Evolutionary conservation across 2,329 filamentous ascomycete species (phyloP), one percentile per base, ranked within the genome.

Genomic region (Botrytis cinerea): DNA sequence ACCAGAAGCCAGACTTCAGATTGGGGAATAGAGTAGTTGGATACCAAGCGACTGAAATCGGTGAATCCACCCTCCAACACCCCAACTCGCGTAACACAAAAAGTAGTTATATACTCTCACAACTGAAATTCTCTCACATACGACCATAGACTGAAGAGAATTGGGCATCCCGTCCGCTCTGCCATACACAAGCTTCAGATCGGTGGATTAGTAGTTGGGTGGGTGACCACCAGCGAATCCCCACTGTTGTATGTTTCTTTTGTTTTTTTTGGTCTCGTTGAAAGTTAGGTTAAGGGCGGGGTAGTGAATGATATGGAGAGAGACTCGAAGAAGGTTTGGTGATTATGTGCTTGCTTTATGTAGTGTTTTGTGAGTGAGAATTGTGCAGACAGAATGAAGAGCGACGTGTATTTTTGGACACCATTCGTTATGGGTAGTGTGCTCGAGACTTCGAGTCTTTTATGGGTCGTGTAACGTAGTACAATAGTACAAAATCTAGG

Each of bases 81-180:
- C 45, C 18, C 14, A 10, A 18, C 16, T 54, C n/a, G n/a, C n/a
- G 14, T 54, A 54, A 54, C 2, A 28, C 51, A 28, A 54, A 28
- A 4, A 54, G 14, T 2, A 4, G 0, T 1, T 54, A 28, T 54
- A 18, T 3, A 28, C 1, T 54, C 25, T 18, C 14, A 28, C 2
- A 18, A 8, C 14, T 0, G 8, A 12, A 7, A 0, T 0, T 0
- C 14, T 18, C 14, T 9, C n/a, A 63, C 63, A 66, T 66, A 66
- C 63, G 63, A 48, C 28, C 61, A 63, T 63, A 63, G 61, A 63
- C 61, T 63, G 61, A 63, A 63, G 61, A 63, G 61, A 63, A 63
- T 63, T 63, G 61, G 61, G 61, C 61, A 63, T 63, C 61, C 61
- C 61, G 61, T 63, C 61, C 61, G 61, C 61, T 63, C 61, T 63